Evolutionary conservation across 805 yeast species (phyloP).

Genomic region (Saccharomycopsis fodiens): DNA sequence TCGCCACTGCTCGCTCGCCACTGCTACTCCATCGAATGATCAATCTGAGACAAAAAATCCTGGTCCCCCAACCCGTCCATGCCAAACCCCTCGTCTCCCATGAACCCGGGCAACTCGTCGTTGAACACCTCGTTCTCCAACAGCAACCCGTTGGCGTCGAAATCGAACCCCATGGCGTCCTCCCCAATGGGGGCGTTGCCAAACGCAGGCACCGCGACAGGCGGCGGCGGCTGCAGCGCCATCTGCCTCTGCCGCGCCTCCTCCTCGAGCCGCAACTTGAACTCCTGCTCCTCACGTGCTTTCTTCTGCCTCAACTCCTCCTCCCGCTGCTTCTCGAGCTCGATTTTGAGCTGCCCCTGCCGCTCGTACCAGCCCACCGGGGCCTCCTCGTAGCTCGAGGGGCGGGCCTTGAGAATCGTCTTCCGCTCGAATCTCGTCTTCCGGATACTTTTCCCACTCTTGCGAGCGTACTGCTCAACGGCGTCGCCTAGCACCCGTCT

Average conservation of each 20-base stretch:
- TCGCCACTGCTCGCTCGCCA: neutral
- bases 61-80: conserved; percentile 27
- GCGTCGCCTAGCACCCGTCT: conserved; percentile 3
- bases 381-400: conserved; percentile 13
- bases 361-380: conserved; percentile 19
- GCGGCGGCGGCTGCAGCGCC: conserved; percentile 7
- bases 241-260: conserved; percentile 6
- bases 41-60: conserved; percentile 31
- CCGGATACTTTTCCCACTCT: neutral
- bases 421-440: conserved; percentile 4
- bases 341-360: conserved; percentile 10
- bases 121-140: conserved; percentile 13
- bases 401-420: conserved; percentile 6
- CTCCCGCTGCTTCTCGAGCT: conserved; percentile 6
- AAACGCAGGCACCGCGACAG: neutral
- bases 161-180: neutral
- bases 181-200: neutral
- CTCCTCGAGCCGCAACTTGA: neutral
- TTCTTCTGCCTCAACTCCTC: neutral
- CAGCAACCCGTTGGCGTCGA: conserved; percentile 6
- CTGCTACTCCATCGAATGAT: conserved; percentile 27
- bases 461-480: neutral
- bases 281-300: conserved; percentile 4
- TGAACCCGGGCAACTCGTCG: conserved; percentile 19
- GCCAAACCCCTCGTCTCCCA: conserved; percentile 30